A percentile compares a stretch with the other conserved stretches of the same genome.
phyloP scores from a whole-genome alignment of 2,329 filamentous ascomycete species.

The Conoideocrella luteorostrata region DNA sequence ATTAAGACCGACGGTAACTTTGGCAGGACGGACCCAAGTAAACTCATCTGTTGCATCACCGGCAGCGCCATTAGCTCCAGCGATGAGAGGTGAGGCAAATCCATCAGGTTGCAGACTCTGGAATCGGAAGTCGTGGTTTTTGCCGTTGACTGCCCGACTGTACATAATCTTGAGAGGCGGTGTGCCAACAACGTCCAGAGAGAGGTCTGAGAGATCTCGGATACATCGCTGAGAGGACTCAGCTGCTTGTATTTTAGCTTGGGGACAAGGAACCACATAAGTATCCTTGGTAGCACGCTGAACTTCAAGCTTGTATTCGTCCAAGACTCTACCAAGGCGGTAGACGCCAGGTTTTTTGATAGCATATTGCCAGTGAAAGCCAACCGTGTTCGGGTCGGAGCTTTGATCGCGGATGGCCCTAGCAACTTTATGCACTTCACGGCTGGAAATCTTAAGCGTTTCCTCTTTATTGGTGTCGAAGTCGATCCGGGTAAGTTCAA shows the following conservation, averaged over 20 bases:
- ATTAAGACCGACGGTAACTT: conserved; percentile 75
- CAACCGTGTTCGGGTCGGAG: conserved; percentile 52
- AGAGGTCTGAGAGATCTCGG: conserved; percentile 80
- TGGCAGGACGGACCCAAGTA: conserved; percentile 73
- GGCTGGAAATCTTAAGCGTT: conserved; percentile 65
- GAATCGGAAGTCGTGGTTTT: conserved; percentile 78
- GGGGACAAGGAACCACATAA: conserved; percentile 80
- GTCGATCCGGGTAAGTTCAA: conserved; percentile 84
- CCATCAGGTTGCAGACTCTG: conserved; percentile 91
- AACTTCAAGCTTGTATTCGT: conserved; percentile 91
- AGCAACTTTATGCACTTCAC: conserved; percentile 68
- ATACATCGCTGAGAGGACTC: conserved; percentile 65
- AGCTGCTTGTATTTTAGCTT: conserved; percentile 62
- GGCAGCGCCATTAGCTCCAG: conserved; percentile 52
- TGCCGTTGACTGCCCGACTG: conserved; percentile 77
- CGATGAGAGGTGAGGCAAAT: conserved; percentile 69
- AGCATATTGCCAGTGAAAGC: conserved; percentile 63
- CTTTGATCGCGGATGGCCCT: conserved; percentile 61
- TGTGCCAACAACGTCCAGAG: conserved; percentile 77
- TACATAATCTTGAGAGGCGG: conserved; percentile 91
- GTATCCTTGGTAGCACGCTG: conserved; percentile 70
- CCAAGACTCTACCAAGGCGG: conserved; percentile 74
- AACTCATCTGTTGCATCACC: conserved; percentile 60
- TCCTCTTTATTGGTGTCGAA: conserved; percentile 76
- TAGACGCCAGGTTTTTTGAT: conserved; percentile 88